phyloP scores from a whole-genome alignment of 805 yeast species.

The Debaryomyces castellii region DNA sequence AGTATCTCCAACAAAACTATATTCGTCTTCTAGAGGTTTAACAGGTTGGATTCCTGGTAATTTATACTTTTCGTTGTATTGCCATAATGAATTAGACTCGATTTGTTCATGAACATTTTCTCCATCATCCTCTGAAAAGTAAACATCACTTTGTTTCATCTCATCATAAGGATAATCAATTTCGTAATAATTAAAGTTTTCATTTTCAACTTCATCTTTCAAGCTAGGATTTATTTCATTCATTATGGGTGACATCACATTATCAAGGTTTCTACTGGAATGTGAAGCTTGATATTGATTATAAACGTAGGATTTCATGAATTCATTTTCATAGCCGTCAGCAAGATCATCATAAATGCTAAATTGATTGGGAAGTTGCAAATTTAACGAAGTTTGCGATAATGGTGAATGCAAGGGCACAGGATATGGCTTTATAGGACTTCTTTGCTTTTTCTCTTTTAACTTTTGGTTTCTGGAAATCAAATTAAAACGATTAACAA shows the following conservation, averaged over 20 bases:
- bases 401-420: background rate
- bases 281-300: background rate
- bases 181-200: constrained; percentile 5
- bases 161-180: constrained; percentile 1
- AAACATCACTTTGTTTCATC: background rate
- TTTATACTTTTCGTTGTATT: constrained; percentile 1
- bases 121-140: constrained; percentile 4
- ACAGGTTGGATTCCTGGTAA: background rate
- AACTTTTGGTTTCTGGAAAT: background rate
- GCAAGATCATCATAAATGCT: constrained; percentile 15
- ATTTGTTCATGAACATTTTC: constrained; percentile 1
- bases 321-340: constrained; percentile 19
- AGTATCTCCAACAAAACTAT: constrained; percentile 6
- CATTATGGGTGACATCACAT: constrained; percentile 5
- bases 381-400: background rate
- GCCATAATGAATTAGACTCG: constrained; percentile 7
- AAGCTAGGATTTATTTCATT: background rate
- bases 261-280: constrained; percentile 4
- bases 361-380: background rate
- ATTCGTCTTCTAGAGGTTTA: constrained; percentile 7
- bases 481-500: background rate
- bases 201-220: background rate
- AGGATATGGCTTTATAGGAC: background rate
- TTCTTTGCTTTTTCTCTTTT: background rate
- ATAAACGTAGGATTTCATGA: constrained; percentile 5